phyloP scores from a whole-genome alignment of 2,329 filamentous ascomycete species.

The Fusarium heterosporum region DNA sequence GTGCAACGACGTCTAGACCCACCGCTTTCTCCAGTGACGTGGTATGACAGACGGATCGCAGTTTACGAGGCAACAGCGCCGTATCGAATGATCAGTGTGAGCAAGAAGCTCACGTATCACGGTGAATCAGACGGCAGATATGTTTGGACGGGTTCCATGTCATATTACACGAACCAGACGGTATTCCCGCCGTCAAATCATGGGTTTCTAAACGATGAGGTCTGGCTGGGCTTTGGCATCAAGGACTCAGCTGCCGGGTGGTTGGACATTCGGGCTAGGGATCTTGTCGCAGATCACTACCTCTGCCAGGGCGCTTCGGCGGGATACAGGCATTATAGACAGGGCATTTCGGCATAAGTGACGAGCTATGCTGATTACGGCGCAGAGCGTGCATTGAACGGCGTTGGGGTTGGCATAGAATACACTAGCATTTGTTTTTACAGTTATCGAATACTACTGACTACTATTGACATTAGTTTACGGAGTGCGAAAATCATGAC shows the following conservation, averaged over 20 bases:
- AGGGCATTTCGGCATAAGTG: slow-evolving; percentile 24
- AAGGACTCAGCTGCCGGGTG: slow-evolving; percentile 38
- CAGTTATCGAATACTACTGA: neutral
- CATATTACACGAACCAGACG: slow-evolving; percentile 32
- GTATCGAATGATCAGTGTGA: slow-evolving; percentile 41
- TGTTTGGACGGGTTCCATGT: slow-evolving; percentile 39
- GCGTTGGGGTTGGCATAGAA: slow-evolving; percentile 12
- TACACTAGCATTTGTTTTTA: neutral
- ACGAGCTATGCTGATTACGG: neutral
- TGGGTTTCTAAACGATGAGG: slow-evolving; percentile 39
- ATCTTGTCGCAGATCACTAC: slow-evolving; percentile 38
- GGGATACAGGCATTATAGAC: slow-evolving; percentile 31
- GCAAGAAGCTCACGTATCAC: slow-evolving; percentile 41
- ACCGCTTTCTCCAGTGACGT: slow-evolving; percentile 9
- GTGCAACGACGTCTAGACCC: slow-evolving; percentile 38
- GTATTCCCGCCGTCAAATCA: slow-evolving; percentile 27
- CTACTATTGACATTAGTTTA: neutral
- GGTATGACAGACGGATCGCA: slow-evolving; percentile 40
- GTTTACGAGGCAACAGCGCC: slow-evolving; percentile 34
- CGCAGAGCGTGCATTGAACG: neutral
- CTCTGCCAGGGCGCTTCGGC: slow-evolving; percentile 32
- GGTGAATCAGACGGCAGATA: slow-evolving; percentile 35
- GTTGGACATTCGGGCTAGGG: slow-evolving; percentile 37
- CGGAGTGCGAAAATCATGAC: neutral
- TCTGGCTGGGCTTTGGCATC: slow-evolving; percentile 43